Conservation (phyloP, 2,329 filamentous ascomycete species). For the Colletotrichum australisinense region DNA sequence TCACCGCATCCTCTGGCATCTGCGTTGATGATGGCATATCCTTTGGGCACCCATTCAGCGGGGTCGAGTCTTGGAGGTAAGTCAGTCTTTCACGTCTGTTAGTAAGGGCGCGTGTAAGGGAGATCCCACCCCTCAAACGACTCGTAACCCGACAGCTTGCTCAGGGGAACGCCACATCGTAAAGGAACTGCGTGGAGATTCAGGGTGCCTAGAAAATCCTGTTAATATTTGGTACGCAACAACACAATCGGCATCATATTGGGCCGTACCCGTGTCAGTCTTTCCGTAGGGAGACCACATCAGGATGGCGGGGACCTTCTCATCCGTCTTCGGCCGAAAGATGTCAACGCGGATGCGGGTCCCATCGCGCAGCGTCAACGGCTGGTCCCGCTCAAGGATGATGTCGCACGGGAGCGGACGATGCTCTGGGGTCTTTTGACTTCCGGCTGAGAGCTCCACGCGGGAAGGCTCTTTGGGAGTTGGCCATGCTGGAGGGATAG, state of each 20-base stretch:
- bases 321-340: slow-evolving; percentile 16
- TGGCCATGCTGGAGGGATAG: slow-evolving; percentile 2
- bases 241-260: neutral
- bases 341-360: slow-evolving; percentile 14
- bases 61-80: neutral
- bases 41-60: slow-evolving; percentile 6
- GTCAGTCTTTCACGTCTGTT: neutral
- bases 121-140: slow-evolving; percentile 13
- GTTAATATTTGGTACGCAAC: neutral
- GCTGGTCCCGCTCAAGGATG: slow-evolving; percentile 8
- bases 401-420: slow-evolving; percentile 10
- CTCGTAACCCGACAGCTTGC: slow-evolving; percentile 9
- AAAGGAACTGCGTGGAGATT: slow-evolving; percentile 3
- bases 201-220: neutral
- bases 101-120: no score
- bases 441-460: slow-evolving; percentile 6
- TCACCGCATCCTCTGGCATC: slow-evolving; percentile 8
- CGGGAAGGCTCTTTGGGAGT: slow-evolving; percentile 7
- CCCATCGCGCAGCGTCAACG: slow-evolving; percentile 3
- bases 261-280: neutral
- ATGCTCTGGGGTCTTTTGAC: neutral
- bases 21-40: slow-evolving; percentile 17
- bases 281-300: slow-evolving; percentile 25
- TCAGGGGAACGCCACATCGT: neutral
- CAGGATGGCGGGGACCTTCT: slow-evolving; percentile 11